Base-by-base conservation (phyloP, 768 basidiomycete species). In the Psilocybe azurescens region DNA sequence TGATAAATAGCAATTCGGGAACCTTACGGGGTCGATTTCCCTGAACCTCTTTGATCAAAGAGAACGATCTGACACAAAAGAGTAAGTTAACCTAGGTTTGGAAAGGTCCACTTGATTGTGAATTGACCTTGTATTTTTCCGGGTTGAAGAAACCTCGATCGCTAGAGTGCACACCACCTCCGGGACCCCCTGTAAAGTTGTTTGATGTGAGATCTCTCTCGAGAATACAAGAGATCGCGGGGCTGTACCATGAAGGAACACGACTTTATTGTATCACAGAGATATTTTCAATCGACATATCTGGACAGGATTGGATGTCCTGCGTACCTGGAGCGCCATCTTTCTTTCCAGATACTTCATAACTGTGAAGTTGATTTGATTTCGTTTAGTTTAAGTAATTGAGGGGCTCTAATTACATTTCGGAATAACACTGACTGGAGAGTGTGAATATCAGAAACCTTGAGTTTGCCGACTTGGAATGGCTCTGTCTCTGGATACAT, bases 1-100 rank as follows among this genome's bases (percentile, higher is more conserved):
- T 59, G 9, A 2, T 30, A 16, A 20, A 49, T 8, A 9, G 51
- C 38, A 46, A 5, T 24, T 9, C 8, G 41, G 29, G 14, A 52
- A 39, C 38, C 88, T 63, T 73, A 93, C 87, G 95, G 95, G 0
- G 83, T 92, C 16, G 92, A 94, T 68, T 93, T 90, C 18, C 96
- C 96, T 14, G 91, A 74, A 14, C 96, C 96, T 62, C 96, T 83
- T 74, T 98, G 96, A 75, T 97, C 95, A 66, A 95, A 87, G 24
- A 97, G 82, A 63, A 97, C 75, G 69, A 96, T 93, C 90, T 93
- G 56, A 24, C 60, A 64, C 32, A 3, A 24, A 9, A 16, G 28
- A 28, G 13, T n/a, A 57, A 30, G 47, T 53, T 20, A 48, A 33
- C 28, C 30, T 52, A 3, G 16, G 13, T 29, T 48, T 18, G 49